Percentiles rank a stretch among this genome's conserved stretches.
phyloP scores from a whole-genome alignment of 805 yeast species.

The Saccharomyces eubayanus region DNA sequence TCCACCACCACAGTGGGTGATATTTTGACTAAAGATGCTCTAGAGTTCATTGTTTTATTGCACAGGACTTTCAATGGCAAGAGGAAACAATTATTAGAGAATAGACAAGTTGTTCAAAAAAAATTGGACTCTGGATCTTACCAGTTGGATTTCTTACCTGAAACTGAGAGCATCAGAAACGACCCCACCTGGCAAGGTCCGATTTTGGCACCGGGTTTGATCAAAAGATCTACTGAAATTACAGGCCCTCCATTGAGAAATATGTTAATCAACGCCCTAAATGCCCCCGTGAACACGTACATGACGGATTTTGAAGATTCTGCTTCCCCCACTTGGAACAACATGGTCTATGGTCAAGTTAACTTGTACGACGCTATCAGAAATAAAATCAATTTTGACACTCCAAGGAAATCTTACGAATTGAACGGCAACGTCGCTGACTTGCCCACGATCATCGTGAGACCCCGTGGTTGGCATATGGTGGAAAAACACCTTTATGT shows the following conservation, averaged over 20 bases:
- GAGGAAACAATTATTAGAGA: slow-evolving; percentile 50
- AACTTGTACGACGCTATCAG: slow-evolving; percentile 71
- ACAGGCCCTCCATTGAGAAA: slow-evolving; percentile 83
- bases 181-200: slow-evolving; percentile 68
- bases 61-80: slow-evolving; percentile 64
- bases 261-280: slow-evolving; percentile 75
- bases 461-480: slow-evolving; percentile 89
- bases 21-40: slow-evolving; percentile 37
- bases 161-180: slow-evolving; percentile 60
- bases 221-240: slow-evolving; percentile 70
- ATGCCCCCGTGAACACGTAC: slow-evolving; percentile 70
- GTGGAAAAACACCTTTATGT: slow-evolving; percentile 61
- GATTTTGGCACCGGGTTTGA: slow-evolving; percentile 61
- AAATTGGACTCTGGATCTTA: slow-evolving; percentile 52
- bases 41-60: slow-evolving; percentile 60
- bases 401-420: slow-evolving; percentile 38
- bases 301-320: slow-evolving; percentile 87
- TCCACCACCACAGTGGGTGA: slow-evolving; percentile 35
- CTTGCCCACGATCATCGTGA: slow-evolving; percentile 66
- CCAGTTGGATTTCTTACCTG: slow-evolving; percentile 53
- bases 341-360: slow-evolving; percentile 73
- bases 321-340: slow-evolving; percentile 76
- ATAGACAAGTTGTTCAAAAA: slow-evolving; percentile 54
- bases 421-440: slow-evolving; percentile 35
- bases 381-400: slow-evolving; percentile 48